A percentile compares a stretch with the other conserved stretches of the same genome.
Evolutionary conservation across 2,329 filamentous ascomycete genomes (phyloP).

Genomic region (Coniochaeta prunicola): DNA sequence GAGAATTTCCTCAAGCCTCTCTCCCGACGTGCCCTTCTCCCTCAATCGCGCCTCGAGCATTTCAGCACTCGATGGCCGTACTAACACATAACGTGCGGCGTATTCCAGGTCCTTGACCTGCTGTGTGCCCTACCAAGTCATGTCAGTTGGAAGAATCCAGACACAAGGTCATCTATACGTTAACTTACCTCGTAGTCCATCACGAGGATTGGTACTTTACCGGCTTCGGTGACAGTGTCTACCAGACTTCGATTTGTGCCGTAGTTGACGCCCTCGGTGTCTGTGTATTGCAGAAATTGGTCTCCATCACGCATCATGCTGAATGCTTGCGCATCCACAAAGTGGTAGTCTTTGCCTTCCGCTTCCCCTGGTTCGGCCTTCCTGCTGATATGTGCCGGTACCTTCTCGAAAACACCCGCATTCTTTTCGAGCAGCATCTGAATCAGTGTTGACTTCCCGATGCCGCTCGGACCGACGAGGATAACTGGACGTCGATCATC

Average conservation of each 20-base stretch:
- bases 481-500: conserved; percentile 51
- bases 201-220: conserved; percentile 53
- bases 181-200: conserved; percentile 44
- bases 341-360: conserved; percentile 45
- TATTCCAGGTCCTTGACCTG: conserved; percentile 52
- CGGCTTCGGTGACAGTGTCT: conserved; percentile 41
- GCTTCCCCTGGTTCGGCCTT: conserved; percentile 40
- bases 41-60: conserved; percentile 33
- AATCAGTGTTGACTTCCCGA: conserved; percentile 57
- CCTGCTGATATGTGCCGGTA: conserved; percentile 48
- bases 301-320: conserved; percentile 53
- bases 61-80: conserved; percentile 34
- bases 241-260: conserved; percentile 49
- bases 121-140: conserved; percentile 37
- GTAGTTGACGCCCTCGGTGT: conserved; percentile 40
- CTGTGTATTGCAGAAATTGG: conserved; percentile 49
- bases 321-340: conserved; percentile 49
- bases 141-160: neutral
- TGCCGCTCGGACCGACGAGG: conserved; percentile 56
- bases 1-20: conserved; percentile 37
- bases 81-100: conserved; percentile 45
- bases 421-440: conserved; percentile 56
- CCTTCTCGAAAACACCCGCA: conserved; percentile 56
- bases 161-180: neutral
- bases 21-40: conserved; percentile 33